Evolutionary conservation across 805 yeast genomes (phyloP).

Genomic region (Candida tammaniensis): DNA sequence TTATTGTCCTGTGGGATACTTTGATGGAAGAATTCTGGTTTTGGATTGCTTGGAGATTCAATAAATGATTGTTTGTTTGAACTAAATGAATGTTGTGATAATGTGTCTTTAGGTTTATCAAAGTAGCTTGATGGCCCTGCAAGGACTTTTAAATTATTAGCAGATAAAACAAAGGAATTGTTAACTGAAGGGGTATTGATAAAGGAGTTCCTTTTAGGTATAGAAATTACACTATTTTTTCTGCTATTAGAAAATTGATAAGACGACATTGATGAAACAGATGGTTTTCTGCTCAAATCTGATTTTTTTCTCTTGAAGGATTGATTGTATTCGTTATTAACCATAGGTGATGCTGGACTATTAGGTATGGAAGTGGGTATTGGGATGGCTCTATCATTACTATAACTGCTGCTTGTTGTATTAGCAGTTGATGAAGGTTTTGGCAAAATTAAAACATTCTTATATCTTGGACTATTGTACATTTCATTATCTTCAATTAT

Average conservation of each 20-base stretch:
- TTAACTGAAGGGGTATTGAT: constrained; percentile 5
- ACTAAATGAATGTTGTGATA: neutral
- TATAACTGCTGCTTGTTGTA: constrained; percentile 10
- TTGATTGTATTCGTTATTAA: constrained; percentile 19
- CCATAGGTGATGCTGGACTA: constrained; percentile 22
- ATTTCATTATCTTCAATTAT: constrained; percentile 8
- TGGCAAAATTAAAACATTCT: constrained; percentile 40
- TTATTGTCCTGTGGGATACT: too few relatives aligned
- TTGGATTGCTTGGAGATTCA: constrained; percentile 7
- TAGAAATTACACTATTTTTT: constrained; percentile 10
- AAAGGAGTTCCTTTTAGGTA: constrained; percentile 15
- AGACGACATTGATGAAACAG: constrained; percentile 12
- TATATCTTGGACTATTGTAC: constrained; percentile 21
- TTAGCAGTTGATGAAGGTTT: constrained; percentile 29
- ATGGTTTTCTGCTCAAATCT: constrained; percentile 20
- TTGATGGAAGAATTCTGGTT: constrained; percentile 10
- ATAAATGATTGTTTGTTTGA: constrained; percentile 10
- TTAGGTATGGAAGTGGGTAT: constrained; percentile 12
- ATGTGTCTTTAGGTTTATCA: constrained; percentile 11
- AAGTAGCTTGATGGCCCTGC: constrained; percentile 24
- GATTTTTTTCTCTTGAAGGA: constrained; percentile 43
- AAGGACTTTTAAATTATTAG: constrained; percentile 21
- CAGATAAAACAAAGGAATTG: constrained; percentile 16
- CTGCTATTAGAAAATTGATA: constrained; percentile 10
- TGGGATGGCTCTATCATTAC: constrained; percentile 34